Percentiles rank a stretch among this genome's conserved stretches.
These are phyloP conservation scores for Entomortierella beljakovae DNA, from an alignment of 192 early-diverging fungal genomes.

Conservation along the genomic window DNA sequence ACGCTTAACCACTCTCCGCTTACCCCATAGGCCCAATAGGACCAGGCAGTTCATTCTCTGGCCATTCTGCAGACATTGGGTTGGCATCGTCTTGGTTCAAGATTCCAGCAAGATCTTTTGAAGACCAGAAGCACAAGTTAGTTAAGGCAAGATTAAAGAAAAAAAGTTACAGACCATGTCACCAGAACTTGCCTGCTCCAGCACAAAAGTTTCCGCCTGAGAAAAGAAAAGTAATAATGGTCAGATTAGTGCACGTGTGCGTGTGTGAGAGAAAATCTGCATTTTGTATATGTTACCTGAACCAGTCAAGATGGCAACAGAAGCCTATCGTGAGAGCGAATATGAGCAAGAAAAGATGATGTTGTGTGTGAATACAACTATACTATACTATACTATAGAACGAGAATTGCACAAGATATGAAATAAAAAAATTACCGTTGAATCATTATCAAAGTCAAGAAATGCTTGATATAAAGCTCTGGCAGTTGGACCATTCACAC, in stretches of 20 bases:
- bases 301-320: conserved; percentile 59
- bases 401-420: not conserved
- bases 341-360: no score
- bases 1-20: not conserved
- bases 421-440: conserved; percentile 18
- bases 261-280: not conserved
- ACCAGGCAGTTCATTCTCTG: conserved; percentile 38
- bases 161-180: not conserved
- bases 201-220: conserved; percentile 62
- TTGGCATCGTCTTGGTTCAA: conserved; percentile 50
- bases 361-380: no score
- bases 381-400: no score
- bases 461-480: conserved; percentile 58
- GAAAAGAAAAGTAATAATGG: not conserved
- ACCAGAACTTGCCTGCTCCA: conserved; percentile 47
- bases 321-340: no score
- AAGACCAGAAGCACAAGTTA: not conserved
- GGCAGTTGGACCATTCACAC: conserved; percentile 60
- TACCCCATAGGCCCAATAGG: conserved; percentile 62
- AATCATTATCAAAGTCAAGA: conserved; percentile 59
- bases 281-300: conserved; percentile 27
- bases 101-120: conserved; percentile 52
- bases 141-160: not conserved
- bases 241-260: not conserved
- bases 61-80: conserved; percentile 49